A percentile compares a stretch with the other conserved stretches of the same genome.
Conservation (phyloP, 345 rosid species). For the Ceriops decandra region DNA sequence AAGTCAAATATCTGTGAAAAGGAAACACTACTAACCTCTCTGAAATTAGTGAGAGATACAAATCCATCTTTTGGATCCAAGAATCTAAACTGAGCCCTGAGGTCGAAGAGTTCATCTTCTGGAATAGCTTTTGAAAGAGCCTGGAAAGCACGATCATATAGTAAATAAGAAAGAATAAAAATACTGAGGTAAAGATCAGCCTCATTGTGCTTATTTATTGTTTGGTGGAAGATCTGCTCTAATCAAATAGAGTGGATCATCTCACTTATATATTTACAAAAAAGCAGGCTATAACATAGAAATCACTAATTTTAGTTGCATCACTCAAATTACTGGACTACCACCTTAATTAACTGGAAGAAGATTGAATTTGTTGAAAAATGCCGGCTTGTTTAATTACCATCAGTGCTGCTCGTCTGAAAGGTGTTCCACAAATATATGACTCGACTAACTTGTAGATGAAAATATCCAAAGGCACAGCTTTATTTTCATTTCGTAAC, state of each 20-base stretch:
- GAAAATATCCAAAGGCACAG: slow-evolving; percentile 71
- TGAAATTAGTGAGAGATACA: slow-evolving; percentile 63
- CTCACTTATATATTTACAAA: neutral
- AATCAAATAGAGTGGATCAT: neutral
- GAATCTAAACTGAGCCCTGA: slow-evolving; percentile 64
- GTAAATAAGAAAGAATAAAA: neutral
- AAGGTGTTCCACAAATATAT: slow-evolving; percentile 66
- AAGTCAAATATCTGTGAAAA: neutral
- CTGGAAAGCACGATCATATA: slow-evolving; percentile 36
- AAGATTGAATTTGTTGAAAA: neutral
- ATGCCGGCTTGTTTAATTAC: slow-evolving; percentile 24
- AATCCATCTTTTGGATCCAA: slow-evolving; percentile 82
- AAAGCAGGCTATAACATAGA: neutral
- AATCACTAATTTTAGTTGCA: too few relatives aligned
- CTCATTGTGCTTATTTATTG: neutral
- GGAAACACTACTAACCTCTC: slow-evolving; percentile 44
- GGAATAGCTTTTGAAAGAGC: slow-evolving; percentile 91
- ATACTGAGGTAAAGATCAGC: neutral
- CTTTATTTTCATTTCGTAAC: slow-evolving; percentile 53
- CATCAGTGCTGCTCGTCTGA: slow-evolving; percentile 77
- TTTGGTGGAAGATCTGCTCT: neutral
- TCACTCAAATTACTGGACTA: too few relatives aligned
- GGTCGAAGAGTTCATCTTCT: slow-evolving; percentile 69
- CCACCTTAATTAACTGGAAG: too few relatives aligned
- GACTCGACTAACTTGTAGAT: slow-evolving; percentile 73